A percentile compares a stretch with the other conserved stretches of the same genome.
Conservation (phyloP, 306 rosid species). For the Erythrophleum fordii region DNA sequence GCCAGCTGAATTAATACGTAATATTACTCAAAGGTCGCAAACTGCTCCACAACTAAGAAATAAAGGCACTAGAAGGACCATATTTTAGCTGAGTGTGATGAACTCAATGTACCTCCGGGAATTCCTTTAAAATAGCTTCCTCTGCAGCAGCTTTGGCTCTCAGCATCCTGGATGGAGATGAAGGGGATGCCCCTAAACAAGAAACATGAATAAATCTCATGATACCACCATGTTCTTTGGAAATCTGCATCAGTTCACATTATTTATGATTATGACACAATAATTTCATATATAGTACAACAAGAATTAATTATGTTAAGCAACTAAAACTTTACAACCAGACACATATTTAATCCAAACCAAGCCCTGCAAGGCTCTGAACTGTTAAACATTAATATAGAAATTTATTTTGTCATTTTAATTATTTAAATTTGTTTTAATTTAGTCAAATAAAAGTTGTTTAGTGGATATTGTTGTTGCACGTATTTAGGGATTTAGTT, state of each 20-base stretch:
- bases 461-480: too few species aligned
- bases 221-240: slow-evolving; percentile 98
- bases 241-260: slow-evolving; percentile 63
- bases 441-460: too few species aligned
- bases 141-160: slow-evolving; percentile 93
- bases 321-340: slow-evolving; percentile 32
- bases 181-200: slow-evolving; percentile 86
- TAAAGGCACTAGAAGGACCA: slow-evolving; percentile 25
- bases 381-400: too few species aligned
- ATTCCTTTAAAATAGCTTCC: slow-evolving; percentile 75
- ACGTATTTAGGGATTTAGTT: too few species aligned
- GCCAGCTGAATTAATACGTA: neutral
- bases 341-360: slow-evolving; percentile 35
- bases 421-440: too few species aligned
- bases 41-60: slow-evolving; percentile 14
- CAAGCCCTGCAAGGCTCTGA: slow-evolving; percentile 28
- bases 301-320: slow-evolving; percentile 8
- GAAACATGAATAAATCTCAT: slow-evolving; percentile 93
- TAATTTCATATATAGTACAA: neutral
- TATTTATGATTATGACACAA: slow-evolving; percentile 17
- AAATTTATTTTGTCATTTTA: too few species aligned
- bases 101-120: slow-evolving; percentile 75
- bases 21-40: neutral
- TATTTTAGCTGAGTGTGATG: slow-evolving; percentile 15
- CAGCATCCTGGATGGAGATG: slow-evolving; percentile 81